Evolutionary conservation across 108 stramenopile genomes (phyloP), one percentile per base, ranked within the genome.

Genomic region (Asterionellopsis glacialis): DNA sequence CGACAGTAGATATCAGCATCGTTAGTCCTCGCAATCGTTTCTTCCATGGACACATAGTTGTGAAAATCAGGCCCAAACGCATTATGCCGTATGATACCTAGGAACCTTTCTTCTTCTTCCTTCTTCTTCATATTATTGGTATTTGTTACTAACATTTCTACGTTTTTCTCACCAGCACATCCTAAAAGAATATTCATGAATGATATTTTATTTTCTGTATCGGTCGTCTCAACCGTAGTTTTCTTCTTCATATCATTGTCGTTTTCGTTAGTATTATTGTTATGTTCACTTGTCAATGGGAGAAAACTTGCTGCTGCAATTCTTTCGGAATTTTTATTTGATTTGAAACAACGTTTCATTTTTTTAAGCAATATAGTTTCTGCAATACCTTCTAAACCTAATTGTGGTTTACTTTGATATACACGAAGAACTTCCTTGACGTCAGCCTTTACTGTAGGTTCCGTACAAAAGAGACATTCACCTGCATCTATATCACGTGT

Each of bases 31-130:
- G 42, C 42, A 66, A 66, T 68, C 22, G 40, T 67, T n/a, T 54
- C 28, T 45, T 75, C 81, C 23, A 85, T 75, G 28, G 21, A 38
- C 15, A 52, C 60, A 39, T 88, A 88, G 44, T 61, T 80, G 33
- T 72, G 66, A 78, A 77, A 88, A 58, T 92, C 91, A 18, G 91
- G 87, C 0, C 91, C 91, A 63, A 92, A 92, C 1, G 85, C 85
- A 66, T 81, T 86, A 16, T 73, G 73, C 13, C 84, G 69, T 47
- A 82, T 73, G 40, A 84, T 85, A 11, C 55, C 69, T 4, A 80
- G 21, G 40, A 88, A 66, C 4, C 63, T 62, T 21, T 82, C 70
- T n/a, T 63, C 63, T 11, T 67, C 59, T 12, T 70, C 33, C 9
- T 25, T 19, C 21, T 11, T 9, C 9, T 52, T 58, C 11, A 11